Percentiles rank a stretch among this genome's conserved stretches.
Conservation (phyloP, 768 basidiomycete species). For the Agrocybe praecox region DNA sequence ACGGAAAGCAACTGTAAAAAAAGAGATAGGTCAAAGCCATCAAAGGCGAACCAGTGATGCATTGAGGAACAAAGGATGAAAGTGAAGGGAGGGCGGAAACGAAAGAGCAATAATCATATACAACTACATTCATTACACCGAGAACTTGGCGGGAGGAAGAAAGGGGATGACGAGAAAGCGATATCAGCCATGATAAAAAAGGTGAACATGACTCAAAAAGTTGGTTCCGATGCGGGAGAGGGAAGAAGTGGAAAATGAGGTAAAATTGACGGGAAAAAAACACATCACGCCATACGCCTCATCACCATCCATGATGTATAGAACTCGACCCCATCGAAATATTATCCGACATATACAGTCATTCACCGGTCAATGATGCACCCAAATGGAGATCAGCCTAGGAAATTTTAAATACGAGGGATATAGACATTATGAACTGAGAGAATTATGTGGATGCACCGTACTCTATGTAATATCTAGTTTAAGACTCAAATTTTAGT, state of each 20-base stretch:
- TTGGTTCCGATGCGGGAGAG: neutral
- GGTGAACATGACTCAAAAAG: neutral
- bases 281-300: no score
- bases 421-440: no score
- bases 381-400: no score
- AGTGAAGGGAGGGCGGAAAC: neutral
- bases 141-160: neutral
- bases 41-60: neutral
- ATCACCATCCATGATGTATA: conserved; percentile 33
- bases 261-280: no score
- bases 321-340: conserved; percentile 40
- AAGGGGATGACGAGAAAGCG: neutral
- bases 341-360: conserved; percentile 44
- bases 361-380: no score
- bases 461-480: no score
- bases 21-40: neutral
- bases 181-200: neutral
- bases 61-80: neutral
- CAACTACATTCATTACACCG: neutral
- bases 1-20: neutral
- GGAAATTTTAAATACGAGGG: no score
- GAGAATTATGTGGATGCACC: no score
- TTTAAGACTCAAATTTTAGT: no score
- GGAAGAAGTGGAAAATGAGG: neutral
- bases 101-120: neutral